Conservation (phyloP, 225 moss, liverwort and hornwort genomes). For the Marchantia paleacea region DNA sequence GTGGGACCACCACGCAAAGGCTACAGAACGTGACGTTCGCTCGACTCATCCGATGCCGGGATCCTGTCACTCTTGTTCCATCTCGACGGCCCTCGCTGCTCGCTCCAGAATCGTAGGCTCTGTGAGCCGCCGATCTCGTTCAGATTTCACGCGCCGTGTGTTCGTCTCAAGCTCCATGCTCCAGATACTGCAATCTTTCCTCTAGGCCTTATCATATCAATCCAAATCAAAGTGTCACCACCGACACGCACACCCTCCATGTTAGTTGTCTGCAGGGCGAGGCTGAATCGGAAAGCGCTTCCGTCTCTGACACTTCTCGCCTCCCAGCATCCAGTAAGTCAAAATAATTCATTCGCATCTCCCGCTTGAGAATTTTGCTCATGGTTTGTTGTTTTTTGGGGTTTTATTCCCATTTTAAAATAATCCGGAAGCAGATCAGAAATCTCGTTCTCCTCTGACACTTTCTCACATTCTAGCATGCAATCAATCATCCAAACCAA, state of each 20-base stretch:
- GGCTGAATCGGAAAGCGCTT: no score
- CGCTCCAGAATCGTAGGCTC: not conserved
- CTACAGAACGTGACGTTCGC: not conserved
- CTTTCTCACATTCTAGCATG: no score
- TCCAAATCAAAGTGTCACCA: not conserved
- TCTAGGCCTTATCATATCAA: not conserved
- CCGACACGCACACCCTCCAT: not conserved
- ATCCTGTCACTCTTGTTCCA: not conserved
- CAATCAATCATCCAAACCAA: no score
- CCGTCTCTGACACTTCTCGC: no score
- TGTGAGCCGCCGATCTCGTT: not conserved
- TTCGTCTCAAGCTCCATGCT: not conserved
- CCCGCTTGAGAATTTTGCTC: no score
- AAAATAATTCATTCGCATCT: no score
- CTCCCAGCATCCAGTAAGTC: no score
- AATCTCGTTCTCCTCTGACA: no score
- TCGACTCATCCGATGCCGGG: not conserved
- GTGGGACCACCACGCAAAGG: not conserved
- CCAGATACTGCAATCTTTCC: not conserved
- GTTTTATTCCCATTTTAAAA: no score
- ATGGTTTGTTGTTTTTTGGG: no score
- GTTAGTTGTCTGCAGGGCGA: not conserved
- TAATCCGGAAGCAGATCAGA: no score
- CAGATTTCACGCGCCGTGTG: not conserved
- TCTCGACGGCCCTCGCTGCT: not conserved